phyloP scores from a whole-genome alignment of 371 early-diverging fungal genomes.

The Mucor lusitanicus region DNA sequence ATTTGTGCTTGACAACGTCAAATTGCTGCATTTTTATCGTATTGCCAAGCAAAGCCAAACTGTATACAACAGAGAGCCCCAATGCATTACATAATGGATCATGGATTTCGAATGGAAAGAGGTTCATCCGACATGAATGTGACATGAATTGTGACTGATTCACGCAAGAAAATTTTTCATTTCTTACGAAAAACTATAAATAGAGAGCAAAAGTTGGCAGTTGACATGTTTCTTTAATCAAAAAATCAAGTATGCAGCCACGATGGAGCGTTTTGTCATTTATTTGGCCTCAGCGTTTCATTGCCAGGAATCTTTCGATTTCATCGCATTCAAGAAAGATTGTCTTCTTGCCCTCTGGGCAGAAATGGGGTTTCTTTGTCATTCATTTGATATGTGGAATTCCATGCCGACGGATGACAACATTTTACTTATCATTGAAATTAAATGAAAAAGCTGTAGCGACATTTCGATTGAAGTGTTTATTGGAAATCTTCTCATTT shows the following conservation, averaged over 20 bases:
- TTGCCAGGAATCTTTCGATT: slow-evolving; percentile 34
- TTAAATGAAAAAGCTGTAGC: background rate
- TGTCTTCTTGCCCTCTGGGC: slow-evolving; percentile 24
- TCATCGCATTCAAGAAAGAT: slow-evolving; percentile 28
- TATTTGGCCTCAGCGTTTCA: slow-evolving; percentile 22
- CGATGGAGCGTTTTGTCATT: slow-evolving; percentile 27
- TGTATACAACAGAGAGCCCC: background rate
- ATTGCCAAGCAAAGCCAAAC: background rate
- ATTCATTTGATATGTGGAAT: slow-evolving; percentile 26
- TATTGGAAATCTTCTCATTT: too few relatives aligned
- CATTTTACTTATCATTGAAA: background rate
- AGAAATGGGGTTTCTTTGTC: slow-evolving; percentile 22
- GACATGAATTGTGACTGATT: background rate
- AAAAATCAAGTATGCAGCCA: slow-evolving; percentile 33
- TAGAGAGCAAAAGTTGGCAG: background rate
- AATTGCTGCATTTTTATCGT: background rate
- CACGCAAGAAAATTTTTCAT: background rate
- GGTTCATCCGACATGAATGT: background rate
- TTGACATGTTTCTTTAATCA: slow-evolving; percentile 20
- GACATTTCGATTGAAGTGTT: too few relatives aligned
- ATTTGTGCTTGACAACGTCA: background rate
- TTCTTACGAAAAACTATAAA: slow-evolving; percentile 18
- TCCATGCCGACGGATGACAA: slow-evolving; percentile 30
- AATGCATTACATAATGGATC: background rate
- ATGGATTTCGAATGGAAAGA: background rate